Evolutionary conservation across 768 basidiomycete genomes (phyloP), one percentile per base, ranked within the genome.

Genomic region (Mycena amicta): DNA sequence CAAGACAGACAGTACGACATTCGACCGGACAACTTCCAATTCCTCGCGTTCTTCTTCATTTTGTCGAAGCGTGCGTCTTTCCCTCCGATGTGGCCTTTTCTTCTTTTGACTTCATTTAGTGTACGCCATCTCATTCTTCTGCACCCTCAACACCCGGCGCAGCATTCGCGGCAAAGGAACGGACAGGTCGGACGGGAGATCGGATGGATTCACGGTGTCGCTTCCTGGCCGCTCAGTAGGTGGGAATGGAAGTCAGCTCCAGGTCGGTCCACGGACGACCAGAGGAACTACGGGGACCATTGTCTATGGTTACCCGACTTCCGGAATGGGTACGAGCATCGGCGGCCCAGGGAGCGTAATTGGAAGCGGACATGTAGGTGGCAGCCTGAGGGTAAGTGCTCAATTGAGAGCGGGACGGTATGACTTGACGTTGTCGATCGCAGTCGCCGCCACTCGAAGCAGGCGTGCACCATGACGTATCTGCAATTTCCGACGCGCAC

Each of bases 11-110:
- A 87, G 86, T 88, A 84, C 66, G 78, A 86, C 55, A 50, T 72
- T 29, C 75, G 75, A 71, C 81, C 84, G 6, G 58, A 61, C 8
- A 83, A 81, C 62, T 81, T 88, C 67, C 74, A 82, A 41, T 88
- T 82, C 66, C 77, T 86, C 66, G 76, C 77, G 13, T 75, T 78
- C 50, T 88, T 86, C 66, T 86, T 87, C 60, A 77, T 83, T 29
- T 68, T 87, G 54, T 81, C 78, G 64, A 88, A 87, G 70, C 62
- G 85, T 85, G 66, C 62, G 83, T 68, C 13, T 33, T 22, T 25
- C 5, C 46, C 31, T 56, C 11, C 26, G 29, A n/a, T 26, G 16
- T 18, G 30, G 6, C 18, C 39, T 18, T 16, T 52, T 45, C 53
- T n/a, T 41, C 18, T 39, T n/a, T 5, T 16, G n/a, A 27, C 13